Evolutionary conservation across 2,329 filamentous ascomycete species (phyloP).

Genomic region (Escovopsis sp.): DNA sequence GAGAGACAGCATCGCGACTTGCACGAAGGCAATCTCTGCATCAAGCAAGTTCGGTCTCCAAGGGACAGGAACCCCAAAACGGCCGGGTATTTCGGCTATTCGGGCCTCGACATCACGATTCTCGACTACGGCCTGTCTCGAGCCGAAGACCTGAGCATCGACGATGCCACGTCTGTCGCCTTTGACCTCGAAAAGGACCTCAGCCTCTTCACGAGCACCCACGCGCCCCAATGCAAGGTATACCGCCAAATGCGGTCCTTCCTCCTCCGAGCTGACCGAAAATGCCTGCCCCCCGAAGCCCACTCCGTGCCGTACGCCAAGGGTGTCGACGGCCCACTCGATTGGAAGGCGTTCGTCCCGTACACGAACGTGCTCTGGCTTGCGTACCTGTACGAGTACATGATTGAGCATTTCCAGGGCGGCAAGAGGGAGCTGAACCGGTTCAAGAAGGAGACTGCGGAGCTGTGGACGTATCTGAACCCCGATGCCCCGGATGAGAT

Average conservation of each 20-base stretch:
- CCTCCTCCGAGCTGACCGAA: slow-evolving; percentile 34
- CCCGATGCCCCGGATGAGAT: slow-evolving; percentile 32
- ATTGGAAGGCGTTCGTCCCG: slow-evolving; percentile 40
- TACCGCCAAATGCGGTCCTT: slow-evolving; percentile 50
- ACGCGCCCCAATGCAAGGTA: slow-evolving; percentile 44
- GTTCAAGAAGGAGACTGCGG: slow-evolving; percentile 34
- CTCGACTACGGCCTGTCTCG: slow-evolving; percentile 52
- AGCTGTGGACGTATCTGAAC: slow-evolving; percentile 40
- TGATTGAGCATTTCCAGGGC: slow-evolving; percentile 32
- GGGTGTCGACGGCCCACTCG: slow-evolving; percentile 32
- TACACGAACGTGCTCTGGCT: slow-evolving; percentile 55
- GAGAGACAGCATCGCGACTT: slow-evolving; percentile 43
- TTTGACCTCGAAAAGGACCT: slow-evolving; percentile 48
- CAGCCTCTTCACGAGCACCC: slow-evolving; percentile 43
- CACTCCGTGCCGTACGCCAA: slow-evolving; percentile 33
- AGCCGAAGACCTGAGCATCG: slow-evolving; percentile 29
- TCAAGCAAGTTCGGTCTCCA: slow-evolving; percentile 28
- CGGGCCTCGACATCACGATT: slow-evolving; percentile 48
- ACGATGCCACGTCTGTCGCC: slow-evolving; percentile 28
- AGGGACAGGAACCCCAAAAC: slow-evolving; percentile 16
- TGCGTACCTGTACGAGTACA: slow-evolving; percentile 44
- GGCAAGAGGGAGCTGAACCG: slow-evolving; percentile 27
- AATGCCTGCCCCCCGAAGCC: slow-evolving; percentile 31
- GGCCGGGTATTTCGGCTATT: slow-evolving; percentile 36
- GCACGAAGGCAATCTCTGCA: slow-evolving; percentile 50